Evolutionary conservation across 495 filamentous ascomycete genomes (phyloP).

Genomic region (Schizothecium vesticola): DNA sequence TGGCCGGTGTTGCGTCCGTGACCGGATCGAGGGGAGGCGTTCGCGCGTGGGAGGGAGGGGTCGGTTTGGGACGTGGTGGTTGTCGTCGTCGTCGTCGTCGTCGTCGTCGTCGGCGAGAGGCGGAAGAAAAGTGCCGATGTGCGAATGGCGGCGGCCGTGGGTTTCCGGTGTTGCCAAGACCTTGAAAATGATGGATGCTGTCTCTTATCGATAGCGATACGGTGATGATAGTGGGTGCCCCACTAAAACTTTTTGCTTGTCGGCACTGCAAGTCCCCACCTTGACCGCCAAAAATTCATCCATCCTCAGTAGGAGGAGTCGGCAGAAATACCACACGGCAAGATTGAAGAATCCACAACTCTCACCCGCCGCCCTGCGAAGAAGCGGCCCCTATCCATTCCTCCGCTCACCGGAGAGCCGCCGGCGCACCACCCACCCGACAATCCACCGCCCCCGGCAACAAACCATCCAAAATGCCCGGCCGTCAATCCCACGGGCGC

Average conservation of each 20-base stretch:
- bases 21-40: background rate
- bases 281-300: constrained; percentile 29
- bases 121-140: background rate
- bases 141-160: too few species aligned
- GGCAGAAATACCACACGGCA: constrained; percentile 26
- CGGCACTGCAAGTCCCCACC: constrained; percentile 5
- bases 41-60: background rate
- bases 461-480: constrained; percentile 51
- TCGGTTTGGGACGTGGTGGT: background rate
- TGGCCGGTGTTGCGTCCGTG: constrained; percentile 4
- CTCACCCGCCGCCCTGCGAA: background rate
- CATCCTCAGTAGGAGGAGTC: background rate
- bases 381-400: background rate
- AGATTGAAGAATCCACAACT: background rate
- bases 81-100: background rate
- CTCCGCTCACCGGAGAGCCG: background rate
- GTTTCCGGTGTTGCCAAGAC: background rate
- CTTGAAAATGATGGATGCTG: background rate
- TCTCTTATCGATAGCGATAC: background rate
- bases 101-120: background rate
- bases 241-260: background rate
- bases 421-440: too few species aligned
- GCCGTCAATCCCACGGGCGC: constrained; percentile 58
- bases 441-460: background rate
- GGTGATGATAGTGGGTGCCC: background rate